Base-by-base conservation (phyloP, 805 yeast genomes). In the Ogataea neopini region DNA sequence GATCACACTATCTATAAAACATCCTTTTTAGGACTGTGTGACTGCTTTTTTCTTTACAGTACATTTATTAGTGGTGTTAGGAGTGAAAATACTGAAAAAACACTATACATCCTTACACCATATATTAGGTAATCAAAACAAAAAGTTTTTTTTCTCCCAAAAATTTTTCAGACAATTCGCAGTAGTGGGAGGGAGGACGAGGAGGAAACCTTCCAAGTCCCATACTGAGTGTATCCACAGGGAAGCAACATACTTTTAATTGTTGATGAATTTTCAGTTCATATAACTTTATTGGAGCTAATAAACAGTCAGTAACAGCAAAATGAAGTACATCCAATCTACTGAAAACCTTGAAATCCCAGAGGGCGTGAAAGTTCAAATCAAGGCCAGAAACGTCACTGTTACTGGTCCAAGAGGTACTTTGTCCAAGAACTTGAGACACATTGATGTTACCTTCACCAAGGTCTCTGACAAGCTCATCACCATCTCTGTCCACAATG, bases 401-500 rank as follows among this genome's bases (percentile, higher is more conserved):
- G 98, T 94, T 63, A 81, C 86, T 67, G 99, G 99, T 65, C 99
- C 99, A 79, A 91, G 98, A 81, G 99, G 99, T 77, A 79, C 81
- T 61, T 80, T 92, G 72, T 71, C 74, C 79, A 92, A 94, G 85
- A 81, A 86, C 80, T 81, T 92, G 72, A 83, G 85, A 73, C 99
- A 94, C 81, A 84, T 94, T 68, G 88, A 92, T 74, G 96, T 94
- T 65, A 85, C 97, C 63, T 92, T 94, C 86, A 65, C 73, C 69
- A 89, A 91, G 81, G 70, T 87, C 59, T 72, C 75, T 70, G 77
- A 81, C 78, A 78, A 70, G 60, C 82, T 79, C 67, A 79, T 94
- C 77, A 87, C 86, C 79, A 82, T 94, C 72, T 80, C 90, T 64
- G 97, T 94, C 63, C 95, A 87, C 86, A 89, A 92, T 74, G 99